Conservation (phyloP, 192 early-diverging fungal species). For the Entomortierella parvispora region DNA sequence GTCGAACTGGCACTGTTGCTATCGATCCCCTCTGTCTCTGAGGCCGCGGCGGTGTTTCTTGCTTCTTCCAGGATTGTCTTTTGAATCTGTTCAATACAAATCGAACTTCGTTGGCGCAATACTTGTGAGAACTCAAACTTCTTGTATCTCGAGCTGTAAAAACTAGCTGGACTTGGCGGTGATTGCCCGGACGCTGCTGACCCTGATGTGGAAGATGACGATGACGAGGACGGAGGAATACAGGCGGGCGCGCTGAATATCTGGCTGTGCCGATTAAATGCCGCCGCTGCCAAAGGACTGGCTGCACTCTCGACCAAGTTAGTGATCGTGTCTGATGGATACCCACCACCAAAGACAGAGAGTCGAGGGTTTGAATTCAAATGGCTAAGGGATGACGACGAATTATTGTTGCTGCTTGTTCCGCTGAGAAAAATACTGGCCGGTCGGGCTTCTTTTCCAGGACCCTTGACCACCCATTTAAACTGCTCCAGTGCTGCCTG, state of each 20-base stretch:
- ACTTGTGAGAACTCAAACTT: slow-evolving; percentile 53
- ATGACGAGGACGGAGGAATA: not conserved
- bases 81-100: slow-evolving; percentile 49
- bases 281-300: not conserved
- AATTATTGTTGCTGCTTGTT: not conserved
- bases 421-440: slow-evolving; percentile 21
- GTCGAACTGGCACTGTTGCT: not conserved
- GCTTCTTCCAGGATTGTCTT: slow-evolving; percentile 1
- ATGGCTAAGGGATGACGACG: no score
- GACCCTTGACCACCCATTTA: slow-evolving; percentile 55
- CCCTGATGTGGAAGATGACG: not conserved
- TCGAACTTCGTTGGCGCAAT: slow-evolving; percentile 40
- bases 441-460: slow-evolving; percentile 35
- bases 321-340: slow-evolving; percentile 35
- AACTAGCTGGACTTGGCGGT: slow-evolving; percentile 24
- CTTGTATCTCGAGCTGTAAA: slow-evolving; percentile 52
- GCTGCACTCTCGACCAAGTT: slow-evolving; percentile 29
- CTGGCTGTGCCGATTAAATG: slow-evolving; percentile 35
- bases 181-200: slow-evolving; percentile 3
- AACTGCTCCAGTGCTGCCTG: slow-evolving; percentile 57
- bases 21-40: slow-evolving; percentile 16
- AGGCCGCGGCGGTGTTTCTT: no score
- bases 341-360: slow-evolving; percentile 45
- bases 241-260: slow-evolving; percentile 10
- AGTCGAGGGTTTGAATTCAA: slow-evolving; percentile 35